Evolutionary conservation across 495 filamentous ascomycete species (phyloP), one percentile per base, ranked within the genome.

Genomic region (Pyrenopolyporus hunteri): DNA sequence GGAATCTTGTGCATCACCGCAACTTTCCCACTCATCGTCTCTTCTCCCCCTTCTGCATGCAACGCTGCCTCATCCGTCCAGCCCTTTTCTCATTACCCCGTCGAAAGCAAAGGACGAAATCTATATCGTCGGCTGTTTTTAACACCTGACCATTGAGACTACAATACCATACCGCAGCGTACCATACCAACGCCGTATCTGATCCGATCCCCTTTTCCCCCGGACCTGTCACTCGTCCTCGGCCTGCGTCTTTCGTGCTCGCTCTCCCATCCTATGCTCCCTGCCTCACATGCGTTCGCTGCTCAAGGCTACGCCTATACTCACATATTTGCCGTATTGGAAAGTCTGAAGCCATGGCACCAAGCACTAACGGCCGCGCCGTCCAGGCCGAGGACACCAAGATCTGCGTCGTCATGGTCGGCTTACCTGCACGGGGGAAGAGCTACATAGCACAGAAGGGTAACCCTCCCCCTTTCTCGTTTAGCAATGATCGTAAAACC

Each of bases 321-420:
- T 26, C 20, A 37, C 20, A 19, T 14, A 19, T 19, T 67, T 25
- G 35, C 28, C 14, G 14, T 52, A 62, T 51, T 28, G 57, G 53
- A 67, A 56, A 63, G 33, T 63, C 57, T 47, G 66, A 63, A 66
- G 70, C 28, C 14, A 81, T 81, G 78, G 70, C 74, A 60, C 76
- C 74, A 47, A 73, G 61, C 54, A 75, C 70, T 73, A 81, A 80
- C 48, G 76, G 78, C 55, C 66, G 77, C 61, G 79, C 73, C 28
- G 70, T 81, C 59, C 86, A 95, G 90, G 90, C 89, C 59, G 94
- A 97, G 78, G 91, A 97, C 67, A 92, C 90, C 25, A 89, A 88
- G 69, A 96, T 98, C 73, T 97, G 92, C 68, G 93, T 98, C n/a
- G 90, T 98, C 50, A 97, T 98, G 94, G 94, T 98, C 42, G 94